Base-by-base conservation (phyloP, 2,329 filamentous ascomycete species). In the Aureobasidium vineae region DNA sequence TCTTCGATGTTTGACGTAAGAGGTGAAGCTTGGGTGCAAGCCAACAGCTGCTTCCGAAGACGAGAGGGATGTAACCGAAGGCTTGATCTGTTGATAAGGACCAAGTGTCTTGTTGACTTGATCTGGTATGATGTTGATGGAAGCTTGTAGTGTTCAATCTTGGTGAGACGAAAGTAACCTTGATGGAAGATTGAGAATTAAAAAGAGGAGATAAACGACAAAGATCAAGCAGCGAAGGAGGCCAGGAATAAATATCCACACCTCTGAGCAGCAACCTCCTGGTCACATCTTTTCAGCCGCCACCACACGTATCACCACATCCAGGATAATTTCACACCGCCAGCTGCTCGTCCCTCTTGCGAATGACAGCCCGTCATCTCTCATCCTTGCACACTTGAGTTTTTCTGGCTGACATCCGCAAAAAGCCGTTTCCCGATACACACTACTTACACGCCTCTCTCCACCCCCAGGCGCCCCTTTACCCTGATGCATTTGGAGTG, bases 181-280 rank as follows among this genome's bases (percentile, higher is more conserved):
- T 43, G 54, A 59, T 45, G 54, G 53, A 19, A 57, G 6, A 57
- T n/a, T 26, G 21, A 11, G 8, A 10, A 57, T 19, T 2, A 41
- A 33, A 38, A 59, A 23, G 26, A 45, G 26, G 8, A 59, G 40
- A 59, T 38, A 59, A 45, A 45, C 19, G 15, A 28, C 38, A n/a
- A 59, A 11, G 26, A 21, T 26, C 23, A 31, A 10, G 15, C 13
- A 41, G 38, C 38, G 50, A 54, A 59, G 40, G 19, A n/a, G 16
- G 13, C 40, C n/a, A 3, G 3, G 40, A 59, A 59, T 59, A 59
- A 59, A 59, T 59, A 59, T 59, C 40, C 54, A 52, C 16, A n/a
- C 6, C 49, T 33, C 16, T 23, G 26, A 53, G 26, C 50, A 36
- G 1, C 50, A 33, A 26, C 26, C 40, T 43, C 53, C 38, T 45